These are phyloP conservation scores for Fusarium aywerte DNA, from an alignment of 2,329 filamentous ascomycete species.

Conservation along the genomic window DNA sequence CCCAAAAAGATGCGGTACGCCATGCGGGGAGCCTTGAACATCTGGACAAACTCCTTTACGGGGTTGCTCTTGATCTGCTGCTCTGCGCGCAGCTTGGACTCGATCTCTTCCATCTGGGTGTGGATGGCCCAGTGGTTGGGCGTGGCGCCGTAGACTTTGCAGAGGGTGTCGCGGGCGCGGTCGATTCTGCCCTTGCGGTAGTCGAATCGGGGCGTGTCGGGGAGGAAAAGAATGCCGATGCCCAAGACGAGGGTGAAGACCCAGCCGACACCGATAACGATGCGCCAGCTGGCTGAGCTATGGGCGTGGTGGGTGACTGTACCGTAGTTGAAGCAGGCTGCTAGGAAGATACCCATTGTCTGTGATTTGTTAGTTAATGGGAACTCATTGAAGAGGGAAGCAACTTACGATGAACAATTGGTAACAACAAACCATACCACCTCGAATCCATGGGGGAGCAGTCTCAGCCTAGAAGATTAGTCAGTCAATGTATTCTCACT, in stretches of 20 bases:
- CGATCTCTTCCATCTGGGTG: constrained; percentile 64
- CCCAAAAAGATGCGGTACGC: constrained; percentile 70
- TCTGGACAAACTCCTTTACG: constrained; percentile 62
- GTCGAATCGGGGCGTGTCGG: constrained; percentile 63
- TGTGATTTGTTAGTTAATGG: not conserved
- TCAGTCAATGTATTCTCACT: not conserved
- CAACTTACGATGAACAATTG: constrained; percentile 72
- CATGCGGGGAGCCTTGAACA: constrained; percentile 73
- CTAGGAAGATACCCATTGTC: constrained; percentile 69
- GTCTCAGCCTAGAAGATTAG: constrained; percentile 65
- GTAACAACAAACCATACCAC: constrained; percentile 72
- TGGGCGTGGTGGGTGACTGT: constrained; percentile 59
- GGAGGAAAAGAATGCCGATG: constrained; percentile 61
- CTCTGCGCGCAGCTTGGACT: constrained; percentile 63
- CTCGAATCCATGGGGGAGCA: constrained; percentile 73
- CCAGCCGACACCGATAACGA: constrained; percentile 66
- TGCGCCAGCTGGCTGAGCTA: constrained; percentile 67
- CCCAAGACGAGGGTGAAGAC: constrained; percentile 62
- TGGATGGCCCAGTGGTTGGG: constrained; percentile 58
- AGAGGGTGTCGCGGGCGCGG: constrained; percentile 59
- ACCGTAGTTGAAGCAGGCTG: constrained; percentile 71
- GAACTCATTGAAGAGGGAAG: not conserved
- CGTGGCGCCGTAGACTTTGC: constrained; percentile 59
- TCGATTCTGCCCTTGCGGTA: constrained; percentile 61
- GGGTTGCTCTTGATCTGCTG: constrained; percentile 53